These are phyloP conservation scores for Phytophthora syringae DNA, from an alignment of 352 stramenopile species.

Conservation along the genomic window DNA sequence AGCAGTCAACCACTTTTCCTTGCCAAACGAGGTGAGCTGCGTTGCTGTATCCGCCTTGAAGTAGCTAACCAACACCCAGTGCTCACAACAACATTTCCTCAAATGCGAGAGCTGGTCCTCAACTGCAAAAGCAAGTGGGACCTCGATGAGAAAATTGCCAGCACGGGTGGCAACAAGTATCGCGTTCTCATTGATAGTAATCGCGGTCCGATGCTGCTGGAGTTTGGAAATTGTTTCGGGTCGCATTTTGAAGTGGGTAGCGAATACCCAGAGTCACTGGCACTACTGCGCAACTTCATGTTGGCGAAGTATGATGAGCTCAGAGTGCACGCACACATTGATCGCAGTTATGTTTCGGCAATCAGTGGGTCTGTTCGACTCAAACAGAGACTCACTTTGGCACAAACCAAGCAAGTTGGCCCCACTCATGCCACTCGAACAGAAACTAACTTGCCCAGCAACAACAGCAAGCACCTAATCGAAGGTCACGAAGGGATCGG, in stretches of 20 bases:
- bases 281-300: slow-evolving; percentile 65
- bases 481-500: slow-evolving; percentile 31
- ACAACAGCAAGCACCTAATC: slow-evolving; percentile 24
- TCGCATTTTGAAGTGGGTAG: slow-evolving; percentile 63
- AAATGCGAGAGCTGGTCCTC: slow-evolving; percentile 59
- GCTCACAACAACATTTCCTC: slow-evolving; percentile 35
- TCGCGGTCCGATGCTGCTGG: slow-evolving; percentile 77
- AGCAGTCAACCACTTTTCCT: slow-evolving; percentile 51
- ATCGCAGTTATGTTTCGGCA: slow-evolving; percentile 73
- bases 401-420: slow-evolving; percentile 50
- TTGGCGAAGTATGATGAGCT: slow-evolving; percentile 66
- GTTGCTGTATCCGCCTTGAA: slow-evolving; percentile 74
- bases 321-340: slow-evolving; percentile 72
- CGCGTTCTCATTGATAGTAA: slow-evolving; percentile 80
- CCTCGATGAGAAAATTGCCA: slow-evolving; percentile 77
- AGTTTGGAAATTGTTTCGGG: slow-evolving; percentile 84
- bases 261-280: slow-evolving; percentile 62
- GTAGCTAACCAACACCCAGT: slow-evolving; percentile 47
- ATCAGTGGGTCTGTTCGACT: slow-evolving; percentile 65
- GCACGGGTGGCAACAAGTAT: slow-evolving; percentile 78
- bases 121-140: slow-evolving; percentile 84
- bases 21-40: slow-evolving; percentile 64
- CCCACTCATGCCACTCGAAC: slow-evolving; percentile 10
- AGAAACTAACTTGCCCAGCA: slow-evolving; percentile 9
- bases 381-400: slow-evolving; percentile 52